phyloP scores from a whole-genome alignment of 2,329 filamentous ascomycete species.

The Cercospora sesami region DNA sequence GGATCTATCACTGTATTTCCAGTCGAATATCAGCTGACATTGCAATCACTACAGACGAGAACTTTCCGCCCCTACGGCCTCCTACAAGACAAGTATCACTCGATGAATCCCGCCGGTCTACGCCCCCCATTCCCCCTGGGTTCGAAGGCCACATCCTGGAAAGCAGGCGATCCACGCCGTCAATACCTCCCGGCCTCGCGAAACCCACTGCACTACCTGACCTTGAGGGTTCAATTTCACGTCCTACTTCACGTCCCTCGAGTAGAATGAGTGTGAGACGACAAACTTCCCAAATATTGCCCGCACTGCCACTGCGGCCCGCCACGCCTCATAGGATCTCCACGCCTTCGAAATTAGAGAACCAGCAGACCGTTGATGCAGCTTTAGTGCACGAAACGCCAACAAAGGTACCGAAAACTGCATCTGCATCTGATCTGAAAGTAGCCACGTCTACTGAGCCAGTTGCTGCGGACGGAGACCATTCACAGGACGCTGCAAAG shows the following conservation, averaged over 20 bases:
- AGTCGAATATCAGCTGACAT: constrained; percentile 17
- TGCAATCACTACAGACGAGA: constrained; percentile 31
- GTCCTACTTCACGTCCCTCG: constrained; percentile 36
- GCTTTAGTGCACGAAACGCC: constrained; percentile 25
- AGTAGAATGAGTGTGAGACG: constrained; percentile 40
- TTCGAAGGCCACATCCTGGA: constrained; percentile 39
- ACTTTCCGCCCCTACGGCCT: constrained; percentile 31
- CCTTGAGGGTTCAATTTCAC: constrained; percentile 29
- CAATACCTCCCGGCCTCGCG: constrained; percentile 49
- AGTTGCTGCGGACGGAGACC: not conserved
- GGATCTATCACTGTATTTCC: constrained; percentile 6
- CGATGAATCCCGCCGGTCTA: constrained; percentile 36
- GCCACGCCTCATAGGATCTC: constrained; percentile 38
- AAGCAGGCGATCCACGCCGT: constrained; percentile 46
- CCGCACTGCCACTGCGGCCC: constrained; percentile 45
- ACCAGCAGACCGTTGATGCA: constrained; percentile 24
- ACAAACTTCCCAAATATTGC: constrained; percentile 37
- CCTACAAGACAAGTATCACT: constrained; percentile 32
- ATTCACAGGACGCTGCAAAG: not conserved
- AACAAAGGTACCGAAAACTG: constrained; percentile 23
- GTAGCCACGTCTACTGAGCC: constrained; percentile 10
- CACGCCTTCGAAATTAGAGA: constrained; percentile 34
- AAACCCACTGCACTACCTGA: constrained; percentile 32
- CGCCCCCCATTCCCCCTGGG: constrained; percentile 41
- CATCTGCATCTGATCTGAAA: constrained; percentile 24